These are phyloP conservation scores for Phyllosticta paracitricarpa DNA, from an alignment of 2,329 filamentous ascomycete species.

Conservation along the genomic window DNA sequence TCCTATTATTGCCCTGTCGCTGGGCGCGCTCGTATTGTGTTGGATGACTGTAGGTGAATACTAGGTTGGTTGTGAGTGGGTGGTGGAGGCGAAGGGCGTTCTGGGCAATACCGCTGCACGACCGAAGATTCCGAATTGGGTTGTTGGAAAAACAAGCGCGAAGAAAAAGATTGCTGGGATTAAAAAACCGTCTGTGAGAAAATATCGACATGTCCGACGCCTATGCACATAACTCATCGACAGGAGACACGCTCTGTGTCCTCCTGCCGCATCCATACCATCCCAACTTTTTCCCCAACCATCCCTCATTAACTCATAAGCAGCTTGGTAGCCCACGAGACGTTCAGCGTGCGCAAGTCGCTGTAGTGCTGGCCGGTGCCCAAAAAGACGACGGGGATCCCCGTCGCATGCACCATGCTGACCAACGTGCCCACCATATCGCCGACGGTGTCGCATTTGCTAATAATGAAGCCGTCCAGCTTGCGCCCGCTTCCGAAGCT, in stretches of 20 bases:
- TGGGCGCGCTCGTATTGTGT: no score
- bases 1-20: no score
- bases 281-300: neutral
- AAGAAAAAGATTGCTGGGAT: neutral
- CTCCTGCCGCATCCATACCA: neutral
- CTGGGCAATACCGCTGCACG: no score
- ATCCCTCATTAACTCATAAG: conserved; percentile 41
- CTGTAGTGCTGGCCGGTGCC: conserved; percentile 62
- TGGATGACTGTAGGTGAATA: no score
- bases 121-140: no score
- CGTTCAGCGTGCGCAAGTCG: conserved; percentile 53
- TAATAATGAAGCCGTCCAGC: conserved; percentile 95
- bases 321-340: conserved; percentile 52
- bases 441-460: conserved; percentile 97
- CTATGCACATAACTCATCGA: neutral
- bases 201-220: neutral
- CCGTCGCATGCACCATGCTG: conserved; percentile 93
- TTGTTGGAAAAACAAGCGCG: neutral
- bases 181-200: neutral
- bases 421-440: conserved; percentile 96
- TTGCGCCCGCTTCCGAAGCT: conserved; percentile 73
- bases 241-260: neutral
- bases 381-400: conserved; percentile 90
- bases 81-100: neutral
- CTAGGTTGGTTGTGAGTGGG: no score